Evolutionary conservation across 2,329 filamentous ascomycete genomes (phyloP).

Genomic region (Aspergillus sp.): DNA sequence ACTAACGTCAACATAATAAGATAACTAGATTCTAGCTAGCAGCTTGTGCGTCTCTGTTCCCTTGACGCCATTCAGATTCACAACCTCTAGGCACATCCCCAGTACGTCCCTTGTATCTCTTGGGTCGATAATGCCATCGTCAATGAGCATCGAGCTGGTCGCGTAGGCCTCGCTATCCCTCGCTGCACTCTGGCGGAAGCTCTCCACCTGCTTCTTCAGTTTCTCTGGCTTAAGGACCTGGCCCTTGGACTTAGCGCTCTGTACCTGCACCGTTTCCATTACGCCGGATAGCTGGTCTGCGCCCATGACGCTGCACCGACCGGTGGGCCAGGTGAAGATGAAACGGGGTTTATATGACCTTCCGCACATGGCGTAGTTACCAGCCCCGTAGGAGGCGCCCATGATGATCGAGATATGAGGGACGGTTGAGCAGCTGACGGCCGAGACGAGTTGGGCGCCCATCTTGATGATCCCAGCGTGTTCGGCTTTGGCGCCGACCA

Average conservation of each 20-base stretch:
- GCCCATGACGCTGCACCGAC: conserved; percentile 44
- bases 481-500: conserved; percentile 49
- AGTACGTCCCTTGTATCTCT: conserved; percentile 39
- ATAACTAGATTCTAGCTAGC: conserved; percentile 24
- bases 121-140: conserved; percentile 42
- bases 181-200: conserved; percentile 27
- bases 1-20: too few species aligned
- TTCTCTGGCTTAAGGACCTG: conserved; percentile 23
- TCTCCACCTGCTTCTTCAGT: conserved; percentile 23
- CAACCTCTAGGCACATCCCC: conserved; percentile 39
- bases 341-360: conserved; percentile 44
- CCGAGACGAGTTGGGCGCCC: conserved; percentile 48
- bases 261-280: conserved; percentile 36
- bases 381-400: conserved; percentile 48
- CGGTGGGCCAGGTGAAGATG: conserved; percentile 44
- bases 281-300: conserved; percentile 43
- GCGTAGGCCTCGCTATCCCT: conserved; percentile 36
- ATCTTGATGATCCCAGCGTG: conserved; percentile 46
- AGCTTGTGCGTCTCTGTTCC: conserved; percentile 27
- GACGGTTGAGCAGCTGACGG: conserved; percentile 45
- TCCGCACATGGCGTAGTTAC: conserved; percentile 51
- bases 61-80: conserved; percentile 24
- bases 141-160: conserved; percentile 33
- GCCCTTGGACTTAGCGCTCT: conserved; percentile 27
- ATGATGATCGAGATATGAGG: conserved; percentile 48